phyloP scores from a whole-genome alignment of 495 filamentous ascomycete genomes.

The Trypethelium eluteriae region DNA sequence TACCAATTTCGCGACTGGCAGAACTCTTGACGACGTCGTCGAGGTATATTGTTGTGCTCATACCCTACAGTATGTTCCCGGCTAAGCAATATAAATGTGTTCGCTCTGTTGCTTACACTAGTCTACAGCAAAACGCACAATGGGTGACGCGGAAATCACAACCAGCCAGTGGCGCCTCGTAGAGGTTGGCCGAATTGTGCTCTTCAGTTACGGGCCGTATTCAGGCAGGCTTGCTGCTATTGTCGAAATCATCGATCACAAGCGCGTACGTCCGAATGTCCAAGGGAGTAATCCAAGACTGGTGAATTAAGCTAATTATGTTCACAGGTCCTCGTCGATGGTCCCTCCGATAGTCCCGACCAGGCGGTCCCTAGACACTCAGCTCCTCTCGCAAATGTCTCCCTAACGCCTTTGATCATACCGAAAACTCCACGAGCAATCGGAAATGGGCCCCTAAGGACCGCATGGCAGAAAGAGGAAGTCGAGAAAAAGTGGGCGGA shows the following conservation, averaged over 20 bases:
- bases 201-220: conserved; percentile 70
- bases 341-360: conserved; percentile 64
- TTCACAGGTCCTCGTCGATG: conserved; percentile 84
- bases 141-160: conserved; percentile 62
- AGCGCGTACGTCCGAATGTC: conserved; percentile 71
- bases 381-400: conserved; percentile 66
- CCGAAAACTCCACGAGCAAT: conserved; percentile 78
- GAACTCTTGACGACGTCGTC: neutral
- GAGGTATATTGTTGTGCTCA: neutral
- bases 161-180: conserved; percentile 79
- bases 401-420: conserved; percentile 86
- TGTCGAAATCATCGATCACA: conserved; percentile 99
- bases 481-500: conserved; percentile 87
- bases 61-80: neutral
- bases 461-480: conserved; percentile 74
- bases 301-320: conserved; percentile 19
- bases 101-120: neutral
- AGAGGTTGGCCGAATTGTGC: conserved; percentile 92
- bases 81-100: neutral
- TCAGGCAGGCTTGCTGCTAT: conserved; percentile 81
- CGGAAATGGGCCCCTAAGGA: conserved; percentile 72
- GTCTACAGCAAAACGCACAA: conserved; percentile 33
- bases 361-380: conserved; percentile 76
- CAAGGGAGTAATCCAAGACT: conserved; percentile 4
- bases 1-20: neutral